Conservation (phyloP, 495 filamentous ascomycete species). For the Xylaria flabelliformis region DNA sequence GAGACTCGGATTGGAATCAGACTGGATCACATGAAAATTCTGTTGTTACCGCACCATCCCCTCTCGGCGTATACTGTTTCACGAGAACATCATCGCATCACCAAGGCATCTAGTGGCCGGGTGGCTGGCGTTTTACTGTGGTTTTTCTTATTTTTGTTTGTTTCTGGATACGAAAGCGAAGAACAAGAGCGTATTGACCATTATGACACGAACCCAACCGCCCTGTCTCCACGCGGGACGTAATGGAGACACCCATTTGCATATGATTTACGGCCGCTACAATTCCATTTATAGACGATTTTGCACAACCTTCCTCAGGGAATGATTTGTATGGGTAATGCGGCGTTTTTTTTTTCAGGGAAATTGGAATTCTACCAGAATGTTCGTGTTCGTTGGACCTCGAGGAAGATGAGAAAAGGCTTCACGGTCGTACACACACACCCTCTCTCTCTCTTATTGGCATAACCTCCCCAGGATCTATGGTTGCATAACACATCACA, state of each 20-base stretch:
- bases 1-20: not conserved
- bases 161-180: constrained; percentile 14
- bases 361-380: not conserved
- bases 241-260: constrained; percentile 8
- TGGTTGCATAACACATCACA: constrained; percentile 17
- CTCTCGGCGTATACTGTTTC: not conserved
- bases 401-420: not conserved
- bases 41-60: not conserved
- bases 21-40: not conserved
- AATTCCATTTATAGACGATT: constrained; percentile 17
- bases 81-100: constrained; percentile 11
- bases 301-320: constrained; percentile 27
- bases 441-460: not conserved
- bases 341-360: constrained; percentile 12
- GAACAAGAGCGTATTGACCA: constrained; percentile 1
- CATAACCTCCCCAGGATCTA: constrained; percentile 6
- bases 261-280: constrained; percentile 22
- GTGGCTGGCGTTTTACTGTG: constrained; percentile 17
- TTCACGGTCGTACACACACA: not conserved
- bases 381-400: constrained; percentile 12
- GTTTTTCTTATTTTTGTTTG: constrained; percentile 1
- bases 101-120: constrained; percentile 3
- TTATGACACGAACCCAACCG: not conserved
- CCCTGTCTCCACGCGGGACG: constrained; percentile 17
- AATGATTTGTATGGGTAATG: constrained; percentile 12